These are phyloP conservation scores for Chalciporus pseudorubinellus DNA, from an alignment of 768 basidiomycete genomes.

Conservation along the genomic window DNA sequence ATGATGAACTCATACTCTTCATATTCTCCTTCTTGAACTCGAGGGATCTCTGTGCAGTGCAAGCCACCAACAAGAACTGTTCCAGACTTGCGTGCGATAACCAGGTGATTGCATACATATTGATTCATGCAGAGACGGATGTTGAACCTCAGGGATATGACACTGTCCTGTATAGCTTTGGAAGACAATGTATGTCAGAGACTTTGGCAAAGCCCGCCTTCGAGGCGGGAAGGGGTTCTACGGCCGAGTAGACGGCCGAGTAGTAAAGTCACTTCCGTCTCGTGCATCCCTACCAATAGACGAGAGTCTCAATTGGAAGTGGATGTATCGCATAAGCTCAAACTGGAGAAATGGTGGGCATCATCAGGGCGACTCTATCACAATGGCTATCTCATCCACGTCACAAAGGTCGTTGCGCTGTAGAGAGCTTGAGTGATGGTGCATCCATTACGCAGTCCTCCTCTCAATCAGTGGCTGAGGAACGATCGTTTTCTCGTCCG, in stretches of 20 bases:
- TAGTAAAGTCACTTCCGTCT: slow-evolving; percentile 57
- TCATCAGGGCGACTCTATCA: slow-evolving; percentile 8
- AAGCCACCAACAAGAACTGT: slow-evolving; percentile 64
- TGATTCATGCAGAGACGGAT: slow-evolving; percentile 2
- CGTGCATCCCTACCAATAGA: slow-evolving; percentile 38
- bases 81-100: slow-evolving; percentile 64
- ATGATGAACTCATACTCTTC: slow-evolving; percentile 72
- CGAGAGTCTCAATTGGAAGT: slow-evolving; percentile 64
- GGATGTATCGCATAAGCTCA: slow-evolving; percentile 82
- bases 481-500: slow-evolving; percentile 12
- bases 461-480: not conserved
- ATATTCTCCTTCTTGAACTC: slow-evolving; percentile 72
- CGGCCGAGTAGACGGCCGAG: slow-evolving; percentile 52
- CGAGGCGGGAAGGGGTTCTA: slow-evolving; percentile 66
- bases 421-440: slow-evolving; percentile 34
- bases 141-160: slow-evolving; percentile 15
- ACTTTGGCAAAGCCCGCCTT: slow-evolving; percentile 66
- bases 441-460: not conserved
- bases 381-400: slow-evolving; percentile 21
- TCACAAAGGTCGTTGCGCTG: slow-evolving; percentile 59
- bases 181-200: slow-evolving; percentile 60
- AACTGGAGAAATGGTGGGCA: slow-evolving; percentile 76
- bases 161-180: slow-evolving; percentile 47
- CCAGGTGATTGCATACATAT: slow-evolving; percentile 42
- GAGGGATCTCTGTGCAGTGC: slow-evolving; percentile 63